phyloP scores from a whole-genome alignment of 768 basidiomycete genomes.

The Serendipita sp. region DNA sequence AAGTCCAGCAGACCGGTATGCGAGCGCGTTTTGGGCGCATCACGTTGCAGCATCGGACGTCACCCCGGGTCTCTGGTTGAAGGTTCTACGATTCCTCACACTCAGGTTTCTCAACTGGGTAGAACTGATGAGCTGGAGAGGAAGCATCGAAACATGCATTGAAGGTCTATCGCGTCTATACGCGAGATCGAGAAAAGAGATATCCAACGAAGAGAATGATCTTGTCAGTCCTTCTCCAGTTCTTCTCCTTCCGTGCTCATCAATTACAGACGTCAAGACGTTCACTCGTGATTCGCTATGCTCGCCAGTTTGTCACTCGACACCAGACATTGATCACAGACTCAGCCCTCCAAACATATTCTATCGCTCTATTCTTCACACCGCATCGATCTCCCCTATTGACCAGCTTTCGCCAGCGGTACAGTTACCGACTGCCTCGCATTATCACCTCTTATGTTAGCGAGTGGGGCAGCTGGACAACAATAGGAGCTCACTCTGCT shows the following conservation, averaged over 20 bases:
- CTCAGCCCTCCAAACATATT: background rate
- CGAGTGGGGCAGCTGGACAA: background rate
- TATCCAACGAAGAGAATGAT: background rate
- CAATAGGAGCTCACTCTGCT: background rate
- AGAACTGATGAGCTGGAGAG: slow-evolving; percentile 1
- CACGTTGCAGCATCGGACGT: background rate
- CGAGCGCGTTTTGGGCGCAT: background rate
- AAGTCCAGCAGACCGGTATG: background rate
- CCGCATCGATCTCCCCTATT: background rate
- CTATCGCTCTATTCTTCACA: background rate
- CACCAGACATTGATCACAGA: background rate
- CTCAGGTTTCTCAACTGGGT: background rate
- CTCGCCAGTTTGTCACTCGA: background rate
- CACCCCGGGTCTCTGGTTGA: background rate
- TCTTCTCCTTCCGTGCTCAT: background rate
- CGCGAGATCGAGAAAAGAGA: background rate
- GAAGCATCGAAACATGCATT: background rate
- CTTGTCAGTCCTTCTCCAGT: background rate
- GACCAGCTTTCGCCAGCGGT: background rate
- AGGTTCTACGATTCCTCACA: background rate
- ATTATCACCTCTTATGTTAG: background rate
- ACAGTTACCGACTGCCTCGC: background rate
- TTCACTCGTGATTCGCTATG: background rate
- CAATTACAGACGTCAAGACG: background rate
- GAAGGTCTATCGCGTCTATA: background rate